Evolutionary conservation across 176 grass and related monocot genomes (phyloP).

Genomic region (Elymus sibiricus): DNA sequence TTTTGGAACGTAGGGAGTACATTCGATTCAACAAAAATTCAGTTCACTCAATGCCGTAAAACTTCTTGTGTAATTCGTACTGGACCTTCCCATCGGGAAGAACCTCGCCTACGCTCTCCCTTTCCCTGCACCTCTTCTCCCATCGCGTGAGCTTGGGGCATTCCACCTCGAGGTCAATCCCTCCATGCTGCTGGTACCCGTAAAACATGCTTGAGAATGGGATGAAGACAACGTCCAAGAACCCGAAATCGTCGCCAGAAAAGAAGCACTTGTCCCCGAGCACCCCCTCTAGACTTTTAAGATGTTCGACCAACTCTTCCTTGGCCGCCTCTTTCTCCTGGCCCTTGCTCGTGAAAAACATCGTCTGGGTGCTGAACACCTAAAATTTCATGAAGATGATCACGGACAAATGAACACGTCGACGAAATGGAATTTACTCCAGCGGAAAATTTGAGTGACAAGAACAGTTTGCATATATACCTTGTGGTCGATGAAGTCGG

Average conservation of each 20-base stretch:
- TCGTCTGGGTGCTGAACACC: slow-evolving; percentile 28
- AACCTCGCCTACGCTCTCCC: slow-evolving; percentile 29
- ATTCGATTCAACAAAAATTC: neutral
- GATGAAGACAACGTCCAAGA: slow-evolving; percentile 29
- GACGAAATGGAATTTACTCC: neutral
- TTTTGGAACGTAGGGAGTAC: too few relatives aligned
- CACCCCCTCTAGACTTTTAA: slow-evolving; percentile 28
- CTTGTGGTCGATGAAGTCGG: slow-evolving; percentile 36
- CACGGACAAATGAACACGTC: neutral
- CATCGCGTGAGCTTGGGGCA: slow-evolving; percentile 21
- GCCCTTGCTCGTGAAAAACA: slow-evolving; percentile 26
- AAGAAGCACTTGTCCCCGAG: slow-evolving; percentile 30
- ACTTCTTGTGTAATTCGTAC: slow-evolving; percentile 42
- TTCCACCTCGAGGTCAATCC: neutral
- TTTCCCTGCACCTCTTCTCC: slow-evolving; percentile 30
- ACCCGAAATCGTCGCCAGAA: slow-evolving; percentile 20
- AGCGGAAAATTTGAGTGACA: neutral
- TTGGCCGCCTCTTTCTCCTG: slow-evolving; percentile 23
- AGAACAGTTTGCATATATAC: neutral
- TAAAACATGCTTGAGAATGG: slow-evolving; percentile 34
- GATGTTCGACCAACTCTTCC: slow-evolving; percentile 8
- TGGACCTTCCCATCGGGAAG: slow-evolving; percentile 7
- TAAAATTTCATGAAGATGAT: neutral
- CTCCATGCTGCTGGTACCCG: slow-evolving; percentile 20
- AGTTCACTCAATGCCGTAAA: slow-evolving; percentile 19